A percentile compares a stretch with the other conserved stretches of the same genome.
These are phyloP conservation scores for Crucihimalaya himalaica DNA, from an alignment of 345 rosid genomes.

Conservation along the genomic window DNA sequence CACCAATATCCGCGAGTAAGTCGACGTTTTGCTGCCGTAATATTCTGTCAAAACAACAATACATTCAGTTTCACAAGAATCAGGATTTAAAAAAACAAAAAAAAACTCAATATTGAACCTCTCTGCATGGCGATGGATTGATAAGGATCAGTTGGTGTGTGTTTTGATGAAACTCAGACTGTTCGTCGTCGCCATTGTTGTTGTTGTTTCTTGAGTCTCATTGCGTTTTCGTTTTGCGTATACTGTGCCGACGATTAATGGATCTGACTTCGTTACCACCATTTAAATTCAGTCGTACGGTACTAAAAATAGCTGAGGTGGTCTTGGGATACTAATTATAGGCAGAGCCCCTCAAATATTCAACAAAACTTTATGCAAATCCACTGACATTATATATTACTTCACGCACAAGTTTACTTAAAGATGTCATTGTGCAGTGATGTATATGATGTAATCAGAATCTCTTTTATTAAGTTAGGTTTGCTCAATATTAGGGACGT, in stretches of 20 bases:
- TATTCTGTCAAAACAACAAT: conserved; percentile 34
- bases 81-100: not conserved
- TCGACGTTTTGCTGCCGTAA: conserved; percentile 44
- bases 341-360: not conserved
- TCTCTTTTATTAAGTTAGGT: no score
- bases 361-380: not conserved
- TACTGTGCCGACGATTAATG: conserved; percentile 14
- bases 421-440: not conserved
- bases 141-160: conserved; percentile 1
- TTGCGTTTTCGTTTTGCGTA: conserved; percentile 17
- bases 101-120: conserved; percentile 35
- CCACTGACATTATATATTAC: not conserved
- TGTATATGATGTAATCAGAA: not conserved
- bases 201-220: conserved; percentile 33
- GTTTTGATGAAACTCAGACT: conserved; percentile 13
- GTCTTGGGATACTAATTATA: not conserved
- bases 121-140: conserved; percentile 47
- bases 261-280: conserved; percentile 21
- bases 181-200: conserved; percentile 35
- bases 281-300: conserved; percentile 14
- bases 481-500: not conserved
- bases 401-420: conserved; percentile 9
- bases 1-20: conserved; percentile 55
- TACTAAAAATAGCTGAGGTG: conserved; percentile 26
- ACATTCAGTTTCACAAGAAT: not conserved